phyloP scores from a whole-genome alignment of 768 basidiomycete genomes.

The Termitomyces titanicus region DNA sequence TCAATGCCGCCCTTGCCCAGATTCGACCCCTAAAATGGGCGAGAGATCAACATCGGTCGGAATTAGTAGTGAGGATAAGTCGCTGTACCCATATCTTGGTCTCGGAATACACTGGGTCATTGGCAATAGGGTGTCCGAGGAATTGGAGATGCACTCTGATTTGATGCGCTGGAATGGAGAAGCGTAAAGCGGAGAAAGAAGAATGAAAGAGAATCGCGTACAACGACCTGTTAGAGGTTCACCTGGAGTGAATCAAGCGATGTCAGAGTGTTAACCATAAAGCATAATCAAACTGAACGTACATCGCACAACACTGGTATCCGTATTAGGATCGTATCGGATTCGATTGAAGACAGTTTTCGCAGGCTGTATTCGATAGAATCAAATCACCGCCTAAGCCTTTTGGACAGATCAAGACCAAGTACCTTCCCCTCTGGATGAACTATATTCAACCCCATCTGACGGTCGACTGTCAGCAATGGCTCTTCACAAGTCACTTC shows the following conservation, averaged over 20 bases:
- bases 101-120: slow-evolving; percentile 92
- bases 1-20: slow-evolving; percentile 83
- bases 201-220: slow-evolving; percentile 37
- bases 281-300: slow-evolving; percentile 16
- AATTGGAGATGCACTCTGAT: slow-evolving; percentile 96
- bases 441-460: slow-evolving; percentile 95
- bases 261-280: not conserved
- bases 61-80: not conserved
- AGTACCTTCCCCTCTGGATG: slow-evolving; percentile 91
- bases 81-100: slow-evolving; percentile 64
- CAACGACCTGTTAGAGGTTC: slow-evolving; percentile 90
- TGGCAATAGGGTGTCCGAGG: slow-evolving; percentile 90
- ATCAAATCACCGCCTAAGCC: not conserved
- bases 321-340: slow-evolving; percentile 72
- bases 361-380: slow-evolving; percentile 51
- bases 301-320: slow-evolving; percentile 90
- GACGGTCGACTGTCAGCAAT: slow-evolving; percentile 87
- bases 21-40: slow-evolving; percentile 51
- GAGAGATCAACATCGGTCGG: slow-evolving; percentile 1
- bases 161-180: slow-evolving; percentile 74
- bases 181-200: slow-evolving; percentile 3
- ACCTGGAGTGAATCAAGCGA: slow-evolving; percentile 39
- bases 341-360: slow-evolving; percentile 86
- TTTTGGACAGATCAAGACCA: not conserved
- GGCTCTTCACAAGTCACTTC: slow-evolving; percentile 85